These are phyloP conservation scores for Russula lepida DNA, from an alignment of 768 basidiomycete species.

Conservation along the genomic window DNA sequence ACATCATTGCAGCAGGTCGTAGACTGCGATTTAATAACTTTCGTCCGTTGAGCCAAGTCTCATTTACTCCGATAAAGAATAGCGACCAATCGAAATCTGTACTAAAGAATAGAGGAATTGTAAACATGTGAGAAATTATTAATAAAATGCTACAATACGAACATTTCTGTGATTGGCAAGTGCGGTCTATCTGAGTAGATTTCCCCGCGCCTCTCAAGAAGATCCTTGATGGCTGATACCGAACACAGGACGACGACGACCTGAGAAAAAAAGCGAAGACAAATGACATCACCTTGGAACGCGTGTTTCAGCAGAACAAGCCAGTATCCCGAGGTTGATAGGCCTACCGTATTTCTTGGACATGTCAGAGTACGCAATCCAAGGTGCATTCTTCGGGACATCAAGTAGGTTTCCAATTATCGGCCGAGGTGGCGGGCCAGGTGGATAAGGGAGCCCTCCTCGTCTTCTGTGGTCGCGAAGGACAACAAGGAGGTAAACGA, in stretches of 20 bases:
- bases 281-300: neutral
- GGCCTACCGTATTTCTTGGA: neutral
- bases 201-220: constrained; percentile 46
- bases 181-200: constrained; percentile 10
- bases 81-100: constrained; percentile 1
- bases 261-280: constrained; percentile 34
- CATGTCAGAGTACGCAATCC: neutral
- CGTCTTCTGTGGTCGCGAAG: neutral
- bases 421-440: neutral
- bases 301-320: neutral
- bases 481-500: neutral
- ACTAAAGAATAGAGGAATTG: neutral
- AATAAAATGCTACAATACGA: neutral
- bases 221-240: constrained; percentile 35
- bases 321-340: neutral
- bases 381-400: neutral
- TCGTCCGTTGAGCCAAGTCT: neutral
- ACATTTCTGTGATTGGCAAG: constrained; percentile 1
- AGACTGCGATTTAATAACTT: constrained; percentile 6
- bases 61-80: neutral
- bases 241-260: constrained; percentile 44
- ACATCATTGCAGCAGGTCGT: neutral
- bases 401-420: constrained; percentile 5
- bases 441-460: constrained; percentile 5
- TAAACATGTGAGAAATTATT: neutral